Evolutionary conservation across 257 asterid genomes (phyloP).

Genomic region (Solanum neorickii): DNA sequence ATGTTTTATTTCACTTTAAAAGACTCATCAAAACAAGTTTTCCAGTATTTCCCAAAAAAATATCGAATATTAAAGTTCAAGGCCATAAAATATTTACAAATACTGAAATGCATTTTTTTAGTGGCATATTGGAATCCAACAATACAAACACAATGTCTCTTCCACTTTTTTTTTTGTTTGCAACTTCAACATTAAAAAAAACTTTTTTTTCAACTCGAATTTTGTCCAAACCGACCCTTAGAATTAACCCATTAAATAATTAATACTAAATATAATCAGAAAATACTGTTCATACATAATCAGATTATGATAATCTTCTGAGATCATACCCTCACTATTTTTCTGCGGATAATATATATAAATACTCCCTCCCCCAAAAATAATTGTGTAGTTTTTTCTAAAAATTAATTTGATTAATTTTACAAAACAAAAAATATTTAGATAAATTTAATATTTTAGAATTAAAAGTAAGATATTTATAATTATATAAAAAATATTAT

Average conservation of each 20-base stretch:
- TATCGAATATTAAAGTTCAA: not conserved
- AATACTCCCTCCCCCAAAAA: not conserved
- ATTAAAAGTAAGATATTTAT: not conserved
- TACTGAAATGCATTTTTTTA: not conserved
- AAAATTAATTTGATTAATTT: not conserved
- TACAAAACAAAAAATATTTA: not conserved
- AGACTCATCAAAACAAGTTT: not conserved
- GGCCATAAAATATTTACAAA: not conserved
- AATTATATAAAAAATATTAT: too few relatives aligned
- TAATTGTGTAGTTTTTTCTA: not conserved
- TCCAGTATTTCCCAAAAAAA: not conserved
- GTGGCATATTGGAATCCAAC: not conserved
- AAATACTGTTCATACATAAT: not conserved
- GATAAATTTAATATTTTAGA: not conserved
- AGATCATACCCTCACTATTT: not conserved
- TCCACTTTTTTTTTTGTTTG: conserved; percentile 9
- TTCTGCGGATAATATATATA: not conserved
- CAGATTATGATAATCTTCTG: not conserved
- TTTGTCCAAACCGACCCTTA: not conserved
- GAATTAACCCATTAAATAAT: not conserved
- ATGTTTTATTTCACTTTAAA: not conserved
- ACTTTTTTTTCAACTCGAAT: not conserved
- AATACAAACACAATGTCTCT: not conserved
- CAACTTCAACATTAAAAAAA: conserved; percentile 4
- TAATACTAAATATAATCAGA: not conserved